A percentile compares a stretch with the other conserved stretches of the same genome.
Conservation (phyloP, 192 early-diverging fungal species). For the Chytriomyces confervae region DNA sequence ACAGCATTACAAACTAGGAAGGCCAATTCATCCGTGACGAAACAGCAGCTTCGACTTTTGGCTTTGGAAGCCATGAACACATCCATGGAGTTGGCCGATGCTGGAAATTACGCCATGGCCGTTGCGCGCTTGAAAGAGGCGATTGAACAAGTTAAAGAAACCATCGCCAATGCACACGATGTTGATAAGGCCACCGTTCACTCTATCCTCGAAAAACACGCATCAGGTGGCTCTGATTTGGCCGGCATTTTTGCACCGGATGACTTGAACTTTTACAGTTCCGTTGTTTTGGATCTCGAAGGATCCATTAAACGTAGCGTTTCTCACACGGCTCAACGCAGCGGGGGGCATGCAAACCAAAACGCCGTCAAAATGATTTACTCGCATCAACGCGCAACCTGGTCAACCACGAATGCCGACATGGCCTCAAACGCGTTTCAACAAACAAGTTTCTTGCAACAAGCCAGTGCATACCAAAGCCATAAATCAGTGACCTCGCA, state of each 20-base stretch:
- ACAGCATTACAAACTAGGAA: neutral
- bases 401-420: neutral
- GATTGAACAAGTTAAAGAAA: neutral
- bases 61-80: neutral
- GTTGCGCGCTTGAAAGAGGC: neutral
- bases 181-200: neutral
- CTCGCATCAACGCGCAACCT: neutral
- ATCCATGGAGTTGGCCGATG: neutral
- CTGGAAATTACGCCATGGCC: neutral
- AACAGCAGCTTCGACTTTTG: conserved; percentile 6
- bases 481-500: neutral
- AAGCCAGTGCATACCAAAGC: neutral
- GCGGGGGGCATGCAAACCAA: neutral
- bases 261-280: neutral
- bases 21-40: neutral
- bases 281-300: neutral
- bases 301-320: neutral
- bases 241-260: neutral
- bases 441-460: neutral
- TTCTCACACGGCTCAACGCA: neutral
- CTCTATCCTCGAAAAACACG: neutral
- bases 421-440: neutral
- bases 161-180: neutral
- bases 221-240: neutral
- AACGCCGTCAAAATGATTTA: neutral